phyloP scores from a whole-genome alignment of 352 stramenopile genomes.

The Phytophthora sojae region DNA sequence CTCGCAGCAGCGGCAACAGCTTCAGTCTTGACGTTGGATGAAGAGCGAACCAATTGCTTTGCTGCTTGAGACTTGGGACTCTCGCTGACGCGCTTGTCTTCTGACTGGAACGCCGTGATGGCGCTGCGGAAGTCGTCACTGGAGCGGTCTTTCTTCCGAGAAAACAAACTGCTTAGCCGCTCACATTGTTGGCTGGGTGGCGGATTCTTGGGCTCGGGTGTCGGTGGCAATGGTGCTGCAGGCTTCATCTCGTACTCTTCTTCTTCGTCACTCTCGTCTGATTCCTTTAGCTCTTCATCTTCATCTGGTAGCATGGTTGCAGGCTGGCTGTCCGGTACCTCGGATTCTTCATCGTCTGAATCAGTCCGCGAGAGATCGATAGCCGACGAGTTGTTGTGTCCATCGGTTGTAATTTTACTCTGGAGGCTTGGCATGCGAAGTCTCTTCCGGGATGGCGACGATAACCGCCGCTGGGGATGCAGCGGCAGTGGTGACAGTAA shows the following conservation, averaged over 20 bases:
- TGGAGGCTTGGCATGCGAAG: conserved; percentile 35
- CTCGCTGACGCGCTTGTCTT: conserved; percentile 12
- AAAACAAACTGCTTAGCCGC: conserved; percentile 22
- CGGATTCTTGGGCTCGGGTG: conserved; percentile 9
- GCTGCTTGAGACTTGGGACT: conserved; percentile 19
- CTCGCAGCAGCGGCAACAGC: background rate
- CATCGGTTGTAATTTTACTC: conserved; percentile 2
- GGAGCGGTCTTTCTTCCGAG: conserved; percentile 38
- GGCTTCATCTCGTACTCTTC: conserved; percentile 59
- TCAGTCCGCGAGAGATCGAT: conserved; percentile 20
- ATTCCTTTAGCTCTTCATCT: conserved; percentile 19
- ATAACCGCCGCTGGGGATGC: conserved; percentile 18
- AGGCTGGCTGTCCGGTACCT: conserved; percentile 24
- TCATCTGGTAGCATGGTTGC: conserved; percentile 16
- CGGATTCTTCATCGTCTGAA: conserved; percentile 27
- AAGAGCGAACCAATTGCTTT: conserved; percentile 11
- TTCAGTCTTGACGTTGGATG: conserved; percentile 8
- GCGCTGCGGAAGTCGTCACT: conserved; percentile 64
- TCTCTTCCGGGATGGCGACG: conserved; percentile 42
- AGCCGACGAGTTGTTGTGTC: background rate
- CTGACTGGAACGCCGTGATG: conserved; percentile 54
- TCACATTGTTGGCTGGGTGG: conserved; percentile 8
- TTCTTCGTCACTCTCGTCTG: conserved; percentile 18
- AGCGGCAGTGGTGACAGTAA: conserved; percentile 26
- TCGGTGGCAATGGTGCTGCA: conserved; percentile 19